Conservation (phyloP, 176 grass and related monocot species). For the Phyllostachys edulis region DNA sequence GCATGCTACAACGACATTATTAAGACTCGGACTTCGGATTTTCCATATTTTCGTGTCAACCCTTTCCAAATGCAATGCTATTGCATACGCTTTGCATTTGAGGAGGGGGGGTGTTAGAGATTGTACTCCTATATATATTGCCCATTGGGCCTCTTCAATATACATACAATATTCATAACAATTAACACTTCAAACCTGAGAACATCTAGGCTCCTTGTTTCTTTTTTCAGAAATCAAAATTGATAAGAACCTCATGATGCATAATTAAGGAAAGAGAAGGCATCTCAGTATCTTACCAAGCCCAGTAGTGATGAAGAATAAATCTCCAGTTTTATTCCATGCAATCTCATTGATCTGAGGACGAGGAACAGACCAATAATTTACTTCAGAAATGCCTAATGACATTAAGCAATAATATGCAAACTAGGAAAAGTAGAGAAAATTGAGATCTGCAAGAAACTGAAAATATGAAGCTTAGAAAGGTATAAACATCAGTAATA, state of each 20-base stretch:
- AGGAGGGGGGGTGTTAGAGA: too few relatives aligned
- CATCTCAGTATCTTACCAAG: conserved; percentile 56
- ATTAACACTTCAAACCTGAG: background rate
- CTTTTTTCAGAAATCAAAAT: conserved; percentile 4
- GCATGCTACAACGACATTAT: too few relatives aligned
- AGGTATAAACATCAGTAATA: conserved; percentile 15
- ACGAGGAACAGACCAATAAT: conserved; percentile 38
- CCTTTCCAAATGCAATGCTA: too few relatives aligned
- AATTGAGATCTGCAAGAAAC: background rate
- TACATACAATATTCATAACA: too few relatives aligned
- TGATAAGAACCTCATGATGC: background rate
- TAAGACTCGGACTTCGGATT: too few relatives aligned
- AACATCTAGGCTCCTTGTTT: conserved; percentile 25
- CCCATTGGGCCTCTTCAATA: too few relatives aligned
- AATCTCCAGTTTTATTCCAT: conserved; percentile 97
- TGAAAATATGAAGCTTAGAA: conserved; percentile 25
- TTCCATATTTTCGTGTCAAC: too few relatives aligned
- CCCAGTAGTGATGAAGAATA: conserved; percentile 99
- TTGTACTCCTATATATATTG: too few relatives aligned
- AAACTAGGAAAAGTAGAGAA: background rate
- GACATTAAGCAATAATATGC: background rate
- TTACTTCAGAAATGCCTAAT: conserved; percentile 36
- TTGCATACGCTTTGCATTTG: too few relatives aligned
- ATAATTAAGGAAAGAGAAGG: conserved; percentile 2
- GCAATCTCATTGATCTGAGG: conserved; percentile 99